Conservation (phyloP, 352 stramenopile genomes). For the Pythium sp. region DNA sequence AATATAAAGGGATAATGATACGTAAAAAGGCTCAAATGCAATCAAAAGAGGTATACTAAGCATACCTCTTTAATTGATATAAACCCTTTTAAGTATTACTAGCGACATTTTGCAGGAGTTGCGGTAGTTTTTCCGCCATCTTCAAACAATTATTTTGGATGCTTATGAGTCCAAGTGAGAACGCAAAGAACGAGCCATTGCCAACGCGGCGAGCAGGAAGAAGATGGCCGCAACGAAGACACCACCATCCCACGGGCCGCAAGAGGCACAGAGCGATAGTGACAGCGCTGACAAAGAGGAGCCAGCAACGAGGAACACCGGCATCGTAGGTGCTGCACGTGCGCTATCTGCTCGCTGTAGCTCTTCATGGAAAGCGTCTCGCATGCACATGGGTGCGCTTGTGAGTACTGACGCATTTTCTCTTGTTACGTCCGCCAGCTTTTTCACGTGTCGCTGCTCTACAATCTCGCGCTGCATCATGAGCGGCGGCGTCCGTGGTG, state of each 20-base stretch:
- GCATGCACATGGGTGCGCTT: not conserved
- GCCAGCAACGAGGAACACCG: conserved; percentile 1
- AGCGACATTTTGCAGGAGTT: not conserved
- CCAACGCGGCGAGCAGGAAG: not conserved
- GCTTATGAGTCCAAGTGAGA: not conserved
- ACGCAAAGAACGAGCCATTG: not conserved
- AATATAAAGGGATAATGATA: no score
- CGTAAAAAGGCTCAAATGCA: no score
- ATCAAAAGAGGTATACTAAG: no score
- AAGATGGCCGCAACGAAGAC: not conserved
- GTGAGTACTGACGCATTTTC: not conserved
- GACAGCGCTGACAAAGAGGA: not conserved
- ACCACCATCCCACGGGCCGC: not conserved
- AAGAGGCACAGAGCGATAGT: conserved; percentile 30
- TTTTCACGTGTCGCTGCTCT: conserved; percentile 68
- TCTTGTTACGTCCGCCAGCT: not conserved
- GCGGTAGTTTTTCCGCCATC: not conserved
- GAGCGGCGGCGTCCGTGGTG: conserved; percentile 63
- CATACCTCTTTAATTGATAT: no score
- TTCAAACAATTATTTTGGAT: not conserved
- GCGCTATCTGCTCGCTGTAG: not conserved
- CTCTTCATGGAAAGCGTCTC: not conserved
- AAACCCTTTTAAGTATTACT: no score
- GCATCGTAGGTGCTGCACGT: not conserved
- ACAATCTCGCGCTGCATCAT: conserved; percentile 59